Conservation (phyloP, 2,329 filamentous ascomycete species). For the Pestalotiopsis sp. region DNA sequence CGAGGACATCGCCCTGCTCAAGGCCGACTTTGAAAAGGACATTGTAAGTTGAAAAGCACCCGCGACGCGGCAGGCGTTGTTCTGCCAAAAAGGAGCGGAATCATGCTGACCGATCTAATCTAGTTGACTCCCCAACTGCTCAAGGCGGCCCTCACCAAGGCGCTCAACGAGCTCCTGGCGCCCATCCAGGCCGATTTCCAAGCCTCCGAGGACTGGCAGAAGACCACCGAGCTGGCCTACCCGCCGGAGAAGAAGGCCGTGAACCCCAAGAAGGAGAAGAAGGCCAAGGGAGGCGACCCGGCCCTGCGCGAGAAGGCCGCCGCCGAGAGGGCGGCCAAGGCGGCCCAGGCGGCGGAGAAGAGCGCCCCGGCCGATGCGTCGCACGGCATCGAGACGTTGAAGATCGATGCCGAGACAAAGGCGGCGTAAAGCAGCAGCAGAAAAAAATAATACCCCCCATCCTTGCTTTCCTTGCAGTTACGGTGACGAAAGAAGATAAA, state of each 20-base stretch:
- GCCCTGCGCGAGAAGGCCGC: neutral
- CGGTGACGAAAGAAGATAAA: neutral
- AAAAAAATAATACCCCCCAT: conserved; percentile 2
- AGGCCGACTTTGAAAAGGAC: conserved; percentile 80
- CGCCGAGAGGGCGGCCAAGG: conserved; percentile 2
- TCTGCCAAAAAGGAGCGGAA: conserved; percentile 11
- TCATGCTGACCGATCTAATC: conserved; percentile 18
- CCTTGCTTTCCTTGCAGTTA: neutral
- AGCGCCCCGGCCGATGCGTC: conserved; percentile 6
- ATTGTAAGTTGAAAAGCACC: conserved; percentile 53
- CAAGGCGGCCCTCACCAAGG: conserved; percentile 80
- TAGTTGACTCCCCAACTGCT: conserved; percentile 82
- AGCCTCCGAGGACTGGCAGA: conserved; percentile 77
- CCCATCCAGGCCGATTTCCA: conserved; percentile 79
- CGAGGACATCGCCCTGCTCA: conserved; percentile 72
- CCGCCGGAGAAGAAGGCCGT: conserved; percentile 72
- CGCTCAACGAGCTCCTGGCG: conserved; percentile 71
- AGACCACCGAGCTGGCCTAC: conserved; percentile 77
- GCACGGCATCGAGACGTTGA: conserved; percentile 13
- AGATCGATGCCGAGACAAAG: conserved; percentile 10
- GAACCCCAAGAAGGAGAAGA: conserved; percentile 66
- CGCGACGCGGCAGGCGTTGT: conserved; percentile 8
- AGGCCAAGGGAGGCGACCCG: conserved; percentile 7
- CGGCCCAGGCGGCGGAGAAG: conserved; percentile 9
- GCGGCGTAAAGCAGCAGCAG: neutral